phyloP scores from a whole-genome alignment of 2,329 filamentous ascomycete genomes.

The Fusarium sterilihyphosum region DNA sequence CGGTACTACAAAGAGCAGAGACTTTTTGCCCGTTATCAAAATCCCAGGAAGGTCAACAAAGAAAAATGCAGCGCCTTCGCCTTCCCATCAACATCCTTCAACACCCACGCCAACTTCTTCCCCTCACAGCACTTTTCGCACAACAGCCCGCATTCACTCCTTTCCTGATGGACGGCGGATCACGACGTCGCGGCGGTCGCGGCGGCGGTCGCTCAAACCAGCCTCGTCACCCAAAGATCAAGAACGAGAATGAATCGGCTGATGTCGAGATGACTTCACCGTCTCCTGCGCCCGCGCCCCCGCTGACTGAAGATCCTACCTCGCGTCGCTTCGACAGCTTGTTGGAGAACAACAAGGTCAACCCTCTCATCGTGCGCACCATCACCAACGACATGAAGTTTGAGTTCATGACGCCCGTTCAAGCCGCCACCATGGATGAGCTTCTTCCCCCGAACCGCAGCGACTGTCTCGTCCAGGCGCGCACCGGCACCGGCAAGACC shows the following conservation, averaged over 20 bases:
- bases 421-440: slow-evolving; percentile 61
- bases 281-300: slow-evolving; percentile 4
- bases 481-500: slow-evolving; percentile 89
- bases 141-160: too few relatives aligned
- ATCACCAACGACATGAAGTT: slow-evolving; percentile 61
- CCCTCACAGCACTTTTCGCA: not conserved
- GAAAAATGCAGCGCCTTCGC: slow-evolving; percentile 20
- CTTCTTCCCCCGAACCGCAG: slow-evolving; percentile 56
- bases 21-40: slow-evolving; percentile 26
- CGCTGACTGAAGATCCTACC: slow-evolving; percentile 50
- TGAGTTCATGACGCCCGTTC: slow-evolving; percentile 64
- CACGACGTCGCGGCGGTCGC: slow-evolving; percentile 16
- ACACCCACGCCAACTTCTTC: not conserved
- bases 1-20: slow-evolving; percentile 12
- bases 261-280: not conserved
- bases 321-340: slow-evolving; percentile 60
- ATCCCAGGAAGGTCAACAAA: not conserved
- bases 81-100: not conserved
- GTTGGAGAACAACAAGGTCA: slow-evolving; percentile 51
- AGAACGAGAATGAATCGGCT: not conserved
- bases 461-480: slow-evolving; percentile 79
- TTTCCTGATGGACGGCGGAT: slow-evolving; percentile 25
- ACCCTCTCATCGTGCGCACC: slow-evolving; percentile 59
- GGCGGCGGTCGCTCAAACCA: not conserved
- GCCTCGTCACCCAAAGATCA: not conserved